phyloP scores from a whole-genome alignment of 1,284 basidiomycete genomes.

The Ganoderma lucidum region DNA sequence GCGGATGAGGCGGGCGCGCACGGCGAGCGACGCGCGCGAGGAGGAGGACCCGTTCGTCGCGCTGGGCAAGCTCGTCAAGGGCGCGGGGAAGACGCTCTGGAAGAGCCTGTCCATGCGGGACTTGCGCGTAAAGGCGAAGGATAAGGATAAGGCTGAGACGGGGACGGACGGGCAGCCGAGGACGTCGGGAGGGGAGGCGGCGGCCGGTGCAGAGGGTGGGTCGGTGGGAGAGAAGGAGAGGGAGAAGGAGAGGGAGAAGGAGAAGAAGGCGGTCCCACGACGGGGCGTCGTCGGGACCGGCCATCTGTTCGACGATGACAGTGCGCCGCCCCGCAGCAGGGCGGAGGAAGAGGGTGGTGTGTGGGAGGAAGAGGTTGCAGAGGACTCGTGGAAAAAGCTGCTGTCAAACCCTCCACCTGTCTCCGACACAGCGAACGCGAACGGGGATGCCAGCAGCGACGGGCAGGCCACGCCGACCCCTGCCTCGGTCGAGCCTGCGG shows the following conservation, averaged over 20 bases:
- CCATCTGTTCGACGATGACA: slow-evolving; percentile 22
- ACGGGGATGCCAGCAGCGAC: neutral
- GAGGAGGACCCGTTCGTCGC: slow-evolving; percentile 38
- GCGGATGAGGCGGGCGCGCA: slow-evolving; percentile 16
- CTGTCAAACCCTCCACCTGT: slow-evolving; percentile 15
- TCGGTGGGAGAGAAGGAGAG: neutral
- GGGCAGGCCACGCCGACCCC: neutral
- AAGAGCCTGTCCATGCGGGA: slow-evolving; percentile 37
- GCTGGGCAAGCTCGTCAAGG: slow-evolving; percentile 40
- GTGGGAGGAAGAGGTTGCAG: slow-evolving; percentile 33
- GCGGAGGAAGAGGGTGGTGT: slow-evolving; percentile 26
- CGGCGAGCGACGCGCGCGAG: slow-evolving; percentile 33
- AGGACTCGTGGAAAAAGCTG: slow-evolving; percentile 30
- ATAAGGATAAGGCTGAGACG: neutral
- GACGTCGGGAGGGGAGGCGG: neutral
- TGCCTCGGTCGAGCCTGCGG: neutral
- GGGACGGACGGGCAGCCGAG: neutral
- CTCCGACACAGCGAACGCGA: neutral
- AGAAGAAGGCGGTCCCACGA: slow-evolving; percentile 1
- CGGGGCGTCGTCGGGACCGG: slow-evolving; percentile 10
- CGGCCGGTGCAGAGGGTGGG: neutral
- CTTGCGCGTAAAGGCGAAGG: slow-evolving; percentile 19
- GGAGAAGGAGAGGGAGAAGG: slow-evolving; percentile 3
- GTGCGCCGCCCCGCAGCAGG: neutral
- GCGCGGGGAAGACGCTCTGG: slow-evolving; percentile 38